Conservation (phyloP, 2,329 filamentous ascomycete genomes). For the Colletotrichum sp. region DNA sequence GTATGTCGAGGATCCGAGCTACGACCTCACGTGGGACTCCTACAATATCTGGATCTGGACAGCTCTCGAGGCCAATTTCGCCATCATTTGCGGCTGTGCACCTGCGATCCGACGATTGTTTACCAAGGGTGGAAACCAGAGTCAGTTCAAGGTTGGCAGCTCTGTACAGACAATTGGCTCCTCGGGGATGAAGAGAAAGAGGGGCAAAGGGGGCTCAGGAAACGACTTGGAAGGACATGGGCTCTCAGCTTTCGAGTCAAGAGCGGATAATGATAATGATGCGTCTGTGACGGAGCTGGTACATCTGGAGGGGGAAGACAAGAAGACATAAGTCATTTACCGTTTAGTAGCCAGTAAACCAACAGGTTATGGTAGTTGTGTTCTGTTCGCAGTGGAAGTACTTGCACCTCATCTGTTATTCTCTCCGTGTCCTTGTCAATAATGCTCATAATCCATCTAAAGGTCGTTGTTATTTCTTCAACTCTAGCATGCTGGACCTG, state of each 20-base stretch:
- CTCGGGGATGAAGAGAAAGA: background rate
- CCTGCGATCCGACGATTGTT: background rate
- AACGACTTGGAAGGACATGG: background rate
- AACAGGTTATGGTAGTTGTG: background rate
- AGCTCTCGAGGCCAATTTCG: constrained; percentile 44
- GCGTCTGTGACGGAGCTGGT: background rate
- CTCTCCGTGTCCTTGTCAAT: background rate
- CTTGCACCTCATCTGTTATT: background rate
- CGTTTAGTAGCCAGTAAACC: background rate
- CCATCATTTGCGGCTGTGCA: constrained; percentile 44
- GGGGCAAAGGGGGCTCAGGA: background rate
- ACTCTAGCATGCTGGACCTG: background rate
- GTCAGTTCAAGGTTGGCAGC: background rate
- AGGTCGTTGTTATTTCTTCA: background rate
- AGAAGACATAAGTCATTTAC: background rate
- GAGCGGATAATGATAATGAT: background rate
- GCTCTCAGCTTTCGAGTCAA: background rate
- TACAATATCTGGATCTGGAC: constrained; percentile 48
- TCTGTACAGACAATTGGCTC: background rate
- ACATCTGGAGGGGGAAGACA: background rate
- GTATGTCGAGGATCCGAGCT: constrained; percentile 32
- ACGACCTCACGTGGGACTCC: constrained; percentile 46
- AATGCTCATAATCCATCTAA: background rate
- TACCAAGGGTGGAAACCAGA: background rate
- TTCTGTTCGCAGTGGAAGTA: background rate